Evolutionary conservation across 2,329 filamentous ascomycete species (phyloP).

Genomic region (Podosphaera fusca): DNA sequence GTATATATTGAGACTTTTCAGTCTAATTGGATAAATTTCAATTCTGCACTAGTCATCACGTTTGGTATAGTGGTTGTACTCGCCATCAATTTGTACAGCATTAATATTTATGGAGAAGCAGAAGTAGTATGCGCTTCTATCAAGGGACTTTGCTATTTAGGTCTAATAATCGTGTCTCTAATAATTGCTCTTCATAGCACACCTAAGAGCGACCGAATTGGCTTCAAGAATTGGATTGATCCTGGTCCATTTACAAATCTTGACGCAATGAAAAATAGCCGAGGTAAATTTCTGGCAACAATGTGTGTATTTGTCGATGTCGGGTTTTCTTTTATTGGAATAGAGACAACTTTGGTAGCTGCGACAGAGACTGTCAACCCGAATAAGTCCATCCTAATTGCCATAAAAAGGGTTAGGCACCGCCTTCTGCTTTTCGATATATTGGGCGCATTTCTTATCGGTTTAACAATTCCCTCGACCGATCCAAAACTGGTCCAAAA

Average conservation of each 20-base stretch:
- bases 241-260: constrained; percentile 45
- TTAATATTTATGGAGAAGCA: constrained; percentile 33
- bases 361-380: constrained; percentile 53
- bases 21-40: background rate
- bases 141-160: constrained; percentile 35
- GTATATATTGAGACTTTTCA: background rate
- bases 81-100: constrained; percentile 30
- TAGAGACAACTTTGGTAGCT: constrained; percentile 21
- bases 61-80: constrained; percentile 20
- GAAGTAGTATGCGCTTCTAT: constrained; percentile 37
- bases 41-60: constrained; percentile 16
- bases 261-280: constrained; percentile 32
- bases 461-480: constrained; percentile 48
- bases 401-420: constrained; percentile 61
- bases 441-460: constrained; percentile 46
- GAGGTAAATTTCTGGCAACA: constrained; percentile 50
- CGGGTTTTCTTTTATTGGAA: constrained; percentile 25
- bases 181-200: constrained; percentile 68
- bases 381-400: constrained; percentile 43
- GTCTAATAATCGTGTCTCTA: constrained; percentile 54
- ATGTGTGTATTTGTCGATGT: constrained; percentile 26
- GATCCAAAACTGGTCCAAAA: constrained; percentile 28
- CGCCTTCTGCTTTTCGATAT: constrained; percentile 56
- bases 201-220: constrained; percentile 45
- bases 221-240: constrained; percentile 43